phyloP scores from a whole-genome alignment of 371 early-diverging fungal genomes.

The Saksenaea vasiformis region DNA sequence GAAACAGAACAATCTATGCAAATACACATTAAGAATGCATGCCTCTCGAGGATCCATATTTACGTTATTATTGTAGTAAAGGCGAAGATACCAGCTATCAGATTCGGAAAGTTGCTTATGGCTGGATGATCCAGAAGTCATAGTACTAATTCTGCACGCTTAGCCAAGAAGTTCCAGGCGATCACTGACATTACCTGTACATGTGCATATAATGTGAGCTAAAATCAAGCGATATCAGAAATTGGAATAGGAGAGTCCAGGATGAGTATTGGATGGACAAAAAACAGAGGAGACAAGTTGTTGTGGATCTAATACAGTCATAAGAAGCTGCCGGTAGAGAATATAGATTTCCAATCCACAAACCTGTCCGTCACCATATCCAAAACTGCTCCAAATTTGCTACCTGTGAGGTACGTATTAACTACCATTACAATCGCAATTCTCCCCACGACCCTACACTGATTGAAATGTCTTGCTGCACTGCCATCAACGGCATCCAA shows the following conservation, averaged over 20 bases:
- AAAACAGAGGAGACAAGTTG: constrained; percentile 87
- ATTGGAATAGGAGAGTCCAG: constrained; percentile 81
- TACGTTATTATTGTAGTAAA: constrained; percentile 90
- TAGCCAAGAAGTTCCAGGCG: not conserved
- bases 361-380: constrained; percentile 98
- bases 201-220: constrained; percentile 98
- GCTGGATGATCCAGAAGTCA: constrained; percentile 83
- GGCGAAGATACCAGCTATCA: constrained; percentile 74
- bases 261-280: constrained; percentile 71
- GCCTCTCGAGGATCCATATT: constrained; percentile 2
- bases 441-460: constrained; percentile 60
- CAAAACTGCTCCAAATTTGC: constrained; percentile 93
- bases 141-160: constrained; percentile 54
- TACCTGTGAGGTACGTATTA: constrained; percentile 53
- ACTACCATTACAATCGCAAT: not conserved
- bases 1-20: constrained; percentile 76
- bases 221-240: constrained; percentile 89
- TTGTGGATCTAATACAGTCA: constrained; percentile 69
- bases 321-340: not conserved
- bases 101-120: constrained; percentile 84
- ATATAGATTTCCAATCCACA: constrained; percentile 3
- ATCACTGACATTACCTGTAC: constrained; percentile 70
- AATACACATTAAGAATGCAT: not conserved
- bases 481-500: constrained; percentile 97
- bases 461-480: constrained; percentile 88